These are phyloP conservation scores for Saccharomycopsis fodiens DNA, from an alignment of 805 yeast species.

Conservation along the genomic window DNA sequence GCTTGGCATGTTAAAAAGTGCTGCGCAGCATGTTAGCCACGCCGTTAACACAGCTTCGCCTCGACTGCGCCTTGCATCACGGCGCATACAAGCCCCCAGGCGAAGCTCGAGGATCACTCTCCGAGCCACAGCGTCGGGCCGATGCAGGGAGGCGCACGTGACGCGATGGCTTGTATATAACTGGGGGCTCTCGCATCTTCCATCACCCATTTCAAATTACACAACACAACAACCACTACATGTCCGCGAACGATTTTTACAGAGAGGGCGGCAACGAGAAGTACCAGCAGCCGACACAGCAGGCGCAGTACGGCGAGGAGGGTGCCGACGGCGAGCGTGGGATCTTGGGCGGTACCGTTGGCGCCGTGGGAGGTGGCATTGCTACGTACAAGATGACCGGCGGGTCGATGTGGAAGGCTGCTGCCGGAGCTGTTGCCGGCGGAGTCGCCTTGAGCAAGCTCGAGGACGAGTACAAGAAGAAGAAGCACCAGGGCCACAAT, in stretches of 20 bases:
- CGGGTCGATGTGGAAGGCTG: constrained; percentile 11
- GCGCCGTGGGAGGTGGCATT: constrained; percentile 8
- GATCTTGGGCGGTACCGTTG: constrained; percentile 9
- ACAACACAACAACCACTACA: constrained; percentile 3
- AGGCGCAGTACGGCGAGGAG: background rate
- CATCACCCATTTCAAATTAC: too few species aligned
- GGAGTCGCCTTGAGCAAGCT: constrained; percentile 8
- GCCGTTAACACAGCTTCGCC: too few species aligned
- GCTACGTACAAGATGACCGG: constrained; percentile 10
- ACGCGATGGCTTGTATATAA: too few species aligned
- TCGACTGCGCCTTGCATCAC: too few species aligned
- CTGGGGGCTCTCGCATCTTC: too few species aligned
- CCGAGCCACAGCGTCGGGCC: too few species aligned
- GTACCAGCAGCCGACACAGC: background rate
- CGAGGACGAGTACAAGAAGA: constrained; percentile 9
- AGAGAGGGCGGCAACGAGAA: constrained; percentile 2
- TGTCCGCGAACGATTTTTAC: constrained; percentile 17
- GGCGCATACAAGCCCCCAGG: too few species aligned
- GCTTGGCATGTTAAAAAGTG: too few species aligned
- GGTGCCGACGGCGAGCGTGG: constrained; percentile 13
- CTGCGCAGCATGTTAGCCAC: too few species aligned
- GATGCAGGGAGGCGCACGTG: too few species aligned
- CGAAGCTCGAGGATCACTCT: too few species aligned
- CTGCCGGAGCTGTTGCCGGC: constrained; percentile 12
- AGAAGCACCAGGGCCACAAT: constrained; percentile 3